Evolutionary conservation across 2,329 filamentous ascomycete species (phyloP).

Genomic region (Xenoacremonium recifei): DNA sequence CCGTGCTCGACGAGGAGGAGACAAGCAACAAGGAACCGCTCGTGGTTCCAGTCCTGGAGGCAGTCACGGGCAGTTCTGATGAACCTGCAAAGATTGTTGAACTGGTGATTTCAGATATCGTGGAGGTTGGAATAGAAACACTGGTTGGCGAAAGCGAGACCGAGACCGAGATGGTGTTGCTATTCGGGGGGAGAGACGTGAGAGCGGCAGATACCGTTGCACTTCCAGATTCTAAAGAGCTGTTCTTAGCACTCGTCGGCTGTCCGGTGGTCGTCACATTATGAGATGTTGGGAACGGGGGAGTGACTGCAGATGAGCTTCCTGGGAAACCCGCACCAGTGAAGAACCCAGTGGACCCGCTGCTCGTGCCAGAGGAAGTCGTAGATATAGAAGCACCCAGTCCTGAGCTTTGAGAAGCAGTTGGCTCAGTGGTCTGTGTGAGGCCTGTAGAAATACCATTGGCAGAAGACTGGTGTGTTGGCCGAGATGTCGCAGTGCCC

Average conservation of each 20-base stretch:
- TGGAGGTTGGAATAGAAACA: conserved; percentile 2
- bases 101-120: neutral
- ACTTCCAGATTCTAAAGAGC: conserved; percentile 1
- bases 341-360: too few relatives aligned
- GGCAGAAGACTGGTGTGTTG: conserved; percentile 4
- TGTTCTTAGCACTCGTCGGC: conserved; percentile 4
- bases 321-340: conserved; percentile 3
- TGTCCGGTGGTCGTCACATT: conserved; percentile 4
- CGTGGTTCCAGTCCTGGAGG: neutral
- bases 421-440: too few relatives aligned
- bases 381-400: too few relatives aligned
- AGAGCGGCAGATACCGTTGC: conserved; percentile 4
- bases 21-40: neutral
- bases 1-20: too few relatives aligned
- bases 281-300: conserved; percentile 6
- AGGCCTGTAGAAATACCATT: conserved; percentile 1
- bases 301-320: conserved; percentile 2
- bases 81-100: neutral
- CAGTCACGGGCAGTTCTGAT: neutral
- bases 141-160: conserved; percentile 4
- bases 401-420: too few relatives aligned
- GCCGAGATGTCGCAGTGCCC: conserved; percentile 6
- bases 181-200: conserved; percentile 8
- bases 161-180: too few relatives aligned
- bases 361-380: conserved; percentile 6